Conservation (phyloP, 2,329 filamentous ascomycete species). For the Epichloe aotearoae region DNA sequence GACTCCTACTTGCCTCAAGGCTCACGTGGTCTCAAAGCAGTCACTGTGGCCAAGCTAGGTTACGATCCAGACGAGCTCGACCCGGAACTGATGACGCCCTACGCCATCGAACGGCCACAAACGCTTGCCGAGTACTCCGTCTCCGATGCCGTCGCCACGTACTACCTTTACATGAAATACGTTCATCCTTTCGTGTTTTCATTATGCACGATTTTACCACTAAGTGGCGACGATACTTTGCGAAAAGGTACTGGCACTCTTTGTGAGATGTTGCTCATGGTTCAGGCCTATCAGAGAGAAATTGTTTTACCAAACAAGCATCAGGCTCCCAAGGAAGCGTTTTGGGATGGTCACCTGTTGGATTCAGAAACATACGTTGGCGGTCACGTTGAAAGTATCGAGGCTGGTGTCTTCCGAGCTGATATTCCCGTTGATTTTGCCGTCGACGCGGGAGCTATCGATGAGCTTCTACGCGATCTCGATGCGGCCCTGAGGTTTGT, state of each 20-base stretch:
- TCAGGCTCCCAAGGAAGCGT: constrained; percentile 75
- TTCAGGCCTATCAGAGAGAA: constrained; percentile 83
- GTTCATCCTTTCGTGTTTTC: constrained; percentile 99
- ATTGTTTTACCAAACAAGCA: constrained; percentile 97
- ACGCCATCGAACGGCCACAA: constrained; percentile 80
- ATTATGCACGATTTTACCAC: constrained; percentile 85
- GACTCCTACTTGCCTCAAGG: constrained; percentile 96
- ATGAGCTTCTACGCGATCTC: constrained; percentile 75
- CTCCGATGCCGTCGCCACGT: constrained; percentile 95
- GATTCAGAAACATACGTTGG: constrained; percentile 98
- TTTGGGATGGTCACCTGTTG: constrained; percentile 91
- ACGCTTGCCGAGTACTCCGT: constrained; percentile 96
- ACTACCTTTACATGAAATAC: constrained; percentile 99
- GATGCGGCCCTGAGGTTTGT: constrained; percentile 85
- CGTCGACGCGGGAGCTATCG: constrained; percentile 76
- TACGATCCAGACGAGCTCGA: constrained; percentile 98
- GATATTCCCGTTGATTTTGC: constrained; percentile 93
- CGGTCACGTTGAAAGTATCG: constrained; percentile 97
- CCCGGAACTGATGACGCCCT: constrained; percentile 91
- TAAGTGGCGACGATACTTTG: constrained; percentile 83
- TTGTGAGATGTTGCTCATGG: constrained; percentile 99
- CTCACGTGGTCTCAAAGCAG: constrained; percentile 91
- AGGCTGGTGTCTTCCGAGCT: constrained; percentile 89
- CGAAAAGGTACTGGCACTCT: constrained; percentile 94
- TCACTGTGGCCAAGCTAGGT: constrained; percentile 93